A percentile compares a stretch with the other conserved stretches of the same genome.
These are phyloP conservation scores for Ascocoryne sarcoides DNA, from an alignment of 2,329 filamentous ascomycete genomes.

Conservation along the genomic window DNA sequence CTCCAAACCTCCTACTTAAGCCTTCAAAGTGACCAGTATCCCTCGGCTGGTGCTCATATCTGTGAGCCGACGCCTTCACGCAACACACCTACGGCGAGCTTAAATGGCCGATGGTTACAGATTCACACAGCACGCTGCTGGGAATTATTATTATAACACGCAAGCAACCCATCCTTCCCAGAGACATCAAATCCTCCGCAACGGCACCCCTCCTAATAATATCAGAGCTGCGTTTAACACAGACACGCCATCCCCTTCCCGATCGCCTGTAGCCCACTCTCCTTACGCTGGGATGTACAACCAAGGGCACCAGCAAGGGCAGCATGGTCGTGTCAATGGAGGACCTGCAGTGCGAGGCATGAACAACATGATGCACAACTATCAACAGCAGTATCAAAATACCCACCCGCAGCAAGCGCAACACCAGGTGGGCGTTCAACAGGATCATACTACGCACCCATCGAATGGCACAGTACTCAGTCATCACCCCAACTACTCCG, in stretches of 20 bases:
- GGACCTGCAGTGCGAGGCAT: slow-evolving; percentile 51
- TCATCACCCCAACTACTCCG: slow-evolving; percentile 54
- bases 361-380: slow-evolving; percentile 52
- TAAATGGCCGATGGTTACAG: slow-evolving; percentile 64
- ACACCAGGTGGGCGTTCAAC: slow-evolving; percentile 51
- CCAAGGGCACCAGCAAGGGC: slow-evolving; percentile 56
- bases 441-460: slow-evolving; percentile 47
- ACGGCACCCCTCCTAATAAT: slow-evolving; percentile 36
- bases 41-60: slow-evolving; percentile 18
- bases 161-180: slow-evolving; percentile 31
- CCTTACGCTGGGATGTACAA: slow-evolving; percentile 55
- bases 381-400: slow-evolving; percentile 57
- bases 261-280: slow-evolving; percentile 41
- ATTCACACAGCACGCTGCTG: slow-evolving; percentile 50
- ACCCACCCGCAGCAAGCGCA: slow-evolving; percentile 50
- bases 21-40: slow-evolving; percentile 4
- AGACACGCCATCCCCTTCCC: slow-evolving; percentile 47
- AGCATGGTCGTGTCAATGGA: slow-evolving; percentile 69
- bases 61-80: slow-evolving; percentile 19
- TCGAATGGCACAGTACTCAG: slow-evolving; percentile 47
- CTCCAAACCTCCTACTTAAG: slow-evolving; percentile 23
- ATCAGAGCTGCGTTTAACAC: slow-evolving; percentile 28
- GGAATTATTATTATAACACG: slow-evolving; percentile 46
- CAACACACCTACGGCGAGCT: slow-evolving; percentile 27
- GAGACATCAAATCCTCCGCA: slow-evolving; percentile 35